These are phyloP conservation scores for Somion occarium DNA, from an alignment of 1,284 basidiomycete genomes.

Conservation along the genomic window DNA sequence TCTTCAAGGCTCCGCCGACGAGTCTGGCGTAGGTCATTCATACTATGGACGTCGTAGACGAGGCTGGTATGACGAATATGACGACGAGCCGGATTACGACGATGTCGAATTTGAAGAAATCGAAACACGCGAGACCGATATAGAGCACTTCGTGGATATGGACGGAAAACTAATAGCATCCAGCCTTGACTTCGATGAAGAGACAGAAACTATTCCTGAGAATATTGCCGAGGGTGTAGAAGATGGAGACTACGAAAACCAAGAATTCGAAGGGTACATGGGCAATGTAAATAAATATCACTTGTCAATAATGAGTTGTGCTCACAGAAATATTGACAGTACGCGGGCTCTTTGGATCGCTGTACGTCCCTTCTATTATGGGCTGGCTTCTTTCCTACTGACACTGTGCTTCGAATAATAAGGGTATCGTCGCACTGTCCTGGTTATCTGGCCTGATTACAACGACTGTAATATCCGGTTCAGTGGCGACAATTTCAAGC, in stretches of 20 bases:
- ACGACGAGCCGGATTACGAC: slow-evolving; percentile 19
- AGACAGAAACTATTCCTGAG: slow-evolving; percentile 29
- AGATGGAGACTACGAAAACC: slow-evolving; percentile 30
- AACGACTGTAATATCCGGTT: slow-evolving; percentile 23
- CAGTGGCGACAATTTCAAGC: slow-evolving; percentile 2
- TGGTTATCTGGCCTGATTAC: slow-evolving; percentile 34
- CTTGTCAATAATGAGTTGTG: background rate
- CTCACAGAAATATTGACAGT: slow-evolving; percentile 10
- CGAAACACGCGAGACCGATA: slow-evolving; percentile 16
- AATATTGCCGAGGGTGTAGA: slow-evolving; percentile 26
- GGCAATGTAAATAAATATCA: slow-evolving; percentile 33
- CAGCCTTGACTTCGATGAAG: slow-evolving; percentile 23
- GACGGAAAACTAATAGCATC: slow-evolving; percentile 24
- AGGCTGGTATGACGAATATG: slow-evolving; percentile 20
- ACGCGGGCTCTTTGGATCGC: slow-evolving; percentile 14
- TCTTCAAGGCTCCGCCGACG: slow-evolving; percentile 28
- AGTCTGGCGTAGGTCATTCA: slow-evolving; percentile 20
- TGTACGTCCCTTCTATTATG: slow-evolving; percentile 10
- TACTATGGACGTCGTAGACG: slow-evolving; percentile 2
- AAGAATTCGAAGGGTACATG: slow-evolving; percentile 37
- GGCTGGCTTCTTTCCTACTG: background rate
- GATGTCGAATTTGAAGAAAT: slow-evolving; percentile 29
- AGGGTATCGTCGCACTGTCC: slow-evolving; percentile 40
- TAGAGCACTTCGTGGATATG: slow-evolving; percentile 34
- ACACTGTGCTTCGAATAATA: too few species aligned